Evolutionary conservation across 768 basidiomycete genomes (phyloP).

Genomic region (Macrolepiota fuliginosa): DNA sequence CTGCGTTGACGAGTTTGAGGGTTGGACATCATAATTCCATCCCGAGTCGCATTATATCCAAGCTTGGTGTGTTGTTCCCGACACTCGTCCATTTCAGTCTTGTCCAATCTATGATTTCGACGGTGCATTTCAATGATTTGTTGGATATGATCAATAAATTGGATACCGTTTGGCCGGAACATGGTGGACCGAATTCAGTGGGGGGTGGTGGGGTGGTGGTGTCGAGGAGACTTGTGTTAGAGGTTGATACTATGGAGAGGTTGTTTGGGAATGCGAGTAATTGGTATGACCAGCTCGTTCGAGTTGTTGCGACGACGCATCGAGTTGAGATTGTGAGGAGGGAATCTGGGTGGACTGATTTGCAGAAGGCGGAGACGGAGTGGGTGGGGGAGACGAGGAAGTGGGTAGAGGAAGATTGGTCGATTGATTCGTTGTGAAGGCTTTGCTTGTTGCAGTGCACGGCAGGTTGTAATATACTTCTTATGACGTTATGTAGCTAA

Average conservation of each 20-base stretch:
- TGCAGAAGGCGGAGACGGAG: neutral
- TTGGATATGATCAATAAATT: neutral
- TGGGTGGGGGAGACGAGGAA: neutral
- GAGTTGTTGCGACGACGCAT: neutral
- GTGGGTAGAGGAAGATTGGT: neutral
- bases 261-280: neutral
- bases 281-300: neutral
- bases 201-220: neutral
- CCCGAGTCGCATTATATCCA: neutral
- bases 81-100: neutral
- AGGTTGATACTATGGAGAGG: neutral
- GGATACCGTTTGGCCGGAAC: neutral
- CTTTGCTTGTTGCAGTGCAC: no score
- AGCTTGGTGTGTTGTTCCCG: neutral
- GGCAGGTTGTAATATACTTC: neutral
- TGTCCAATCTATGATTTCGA: neutral
- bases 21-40: neutral
- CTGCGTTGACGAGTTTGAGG: neutral
- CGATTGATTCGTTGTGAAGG: neutral
- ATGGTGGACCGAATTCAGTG: neutral
- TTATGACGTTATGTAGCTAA: neutral
- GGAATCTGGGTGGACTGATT: neutral
- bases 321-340: neutral
- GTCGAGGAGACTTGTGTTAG: neutral
- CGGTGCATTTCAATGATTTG: neutral